Conservation (phyloP, 1,284 basidiomycete species). For the Irpex lacteus region DNA sequence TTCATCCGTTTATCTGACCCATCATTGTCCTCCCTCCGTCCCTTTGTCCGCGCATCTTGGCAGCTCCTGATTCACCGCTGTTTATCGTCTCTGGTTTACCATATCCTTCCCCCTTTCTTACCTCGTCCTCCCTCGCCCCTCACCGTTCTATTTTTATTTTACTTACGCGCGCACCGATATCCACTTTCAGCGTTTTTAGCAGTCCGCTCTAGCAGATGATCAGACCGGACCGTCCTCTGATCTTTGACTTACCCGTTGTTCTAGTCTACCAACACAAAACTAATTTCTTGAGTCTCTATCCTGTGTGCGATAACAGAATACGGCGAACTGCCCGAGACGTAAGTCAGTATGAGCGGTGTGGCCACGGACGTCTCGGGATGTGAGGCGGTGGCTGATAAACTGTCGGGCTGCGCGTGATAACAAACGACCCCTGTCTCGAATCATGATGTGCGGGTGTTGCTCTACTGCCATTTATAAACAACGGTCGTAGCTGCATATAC, state of each 20-base stretch:
- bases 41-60: background rate
- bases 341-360: too few relatives aligned
- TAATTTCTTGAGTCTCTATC: background rate
- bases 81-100: background rate
- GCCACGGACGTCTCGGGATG: too few relatives aligned
- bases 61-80: background rate
- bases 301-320: too few relatives aligned
- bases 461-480: too few relatives aligned
- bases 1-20: background rate
- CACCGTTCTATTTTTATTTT: background rate
- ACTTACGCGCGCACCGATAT: background rate
- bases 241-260: background rate
- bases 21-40: background rate
- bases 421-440: too few relatives aligned
- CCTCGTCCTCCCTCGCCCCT: background rate
- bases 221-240: background rate
- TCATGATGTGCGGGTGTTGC: too few relatives aligned
- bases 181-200: background rate
- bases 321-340: too few relatives aligned
- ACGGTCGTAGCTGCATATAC: too few relatives aligned
- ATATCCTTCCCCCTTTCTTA: background rate
- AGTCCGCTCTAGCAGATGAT: background rate
- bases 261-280: slow-evolving; percentile 1
- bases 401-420: too few relatives aligned
- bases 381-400: too few relatives aligned